phyloP scores from a whole-genome alignment of 202 grass and related monocot species.

The Bolboschoenoplectus hybrid region DNA sequence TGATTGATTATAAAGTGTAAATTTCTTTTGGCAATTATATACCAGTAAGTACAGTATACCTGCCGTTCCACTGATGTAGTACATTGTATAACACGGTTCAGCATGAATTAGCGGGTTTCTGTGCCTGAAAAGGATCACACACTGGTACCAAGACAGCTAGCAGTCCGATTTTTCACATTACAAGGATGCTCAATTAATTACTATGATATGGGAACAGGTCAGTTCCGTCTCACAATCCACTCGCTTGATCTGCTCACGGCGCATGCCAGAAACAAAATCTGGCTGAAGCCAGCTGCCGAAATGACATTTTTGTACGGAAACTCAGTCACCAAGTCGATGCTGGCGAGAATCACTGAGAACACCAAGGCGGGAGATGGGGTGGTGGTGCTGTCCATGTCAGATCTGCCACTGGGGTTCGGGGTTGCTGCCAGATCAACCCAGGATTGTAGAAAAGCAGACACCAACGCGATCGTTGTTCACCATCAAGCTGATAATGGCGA shows the following conservation, averaged over 20 bases:
- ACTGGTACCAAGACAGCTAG: not conserved
- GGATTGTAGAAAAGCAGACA: slow-evolving; percentile 82
- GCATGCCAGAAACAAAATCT: slow-evolving; percentile 78
- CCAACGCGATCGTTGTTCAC: slow-evolving; percentile 73
- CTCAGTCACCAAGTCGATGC: slow-evolving; percentile 73
- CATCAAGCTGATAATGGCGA: slow-evolving; percentile 75
- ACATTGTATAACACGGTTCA: not conserved
- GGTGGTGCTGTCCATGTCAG: slow-evolving; percentile 82
- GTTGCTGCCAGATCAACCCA: slow-evolving; percentile 69
- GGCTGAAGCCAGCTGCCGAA: slow-evolving; percentile 84
- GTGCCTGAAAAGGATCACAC: not conserved
- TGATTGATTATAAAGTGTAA: not conserved
- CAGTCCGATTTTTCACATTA: not conserved
- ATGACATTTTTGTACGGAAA: slow-evolving; percentile 86
- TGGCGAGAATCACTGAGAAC: slow-evolving; percentile 63
- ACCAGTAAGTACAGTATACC: not conserved
- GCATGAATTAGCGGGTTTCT: not conserved
- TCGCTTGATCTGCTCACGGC: slow-evolving; percentile 78
- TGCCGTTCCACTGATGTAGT: too few relatives aligned
- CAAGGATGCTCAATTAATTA: not conserved
- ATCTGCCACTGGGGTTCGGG: slow-evolving; percentile 78
- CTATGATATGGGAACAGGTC: slow-evolving; percentile 12
- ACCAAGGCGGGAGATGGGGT: slow-evolving; percentile 69
- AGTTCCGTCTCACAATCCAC: slow-evolving; percentile 81
- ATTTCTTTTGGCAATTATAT: too few relatives aligned